Conservation (phyloP, 768 basidiomycete genomes). For the Mycena metata region DNA sequence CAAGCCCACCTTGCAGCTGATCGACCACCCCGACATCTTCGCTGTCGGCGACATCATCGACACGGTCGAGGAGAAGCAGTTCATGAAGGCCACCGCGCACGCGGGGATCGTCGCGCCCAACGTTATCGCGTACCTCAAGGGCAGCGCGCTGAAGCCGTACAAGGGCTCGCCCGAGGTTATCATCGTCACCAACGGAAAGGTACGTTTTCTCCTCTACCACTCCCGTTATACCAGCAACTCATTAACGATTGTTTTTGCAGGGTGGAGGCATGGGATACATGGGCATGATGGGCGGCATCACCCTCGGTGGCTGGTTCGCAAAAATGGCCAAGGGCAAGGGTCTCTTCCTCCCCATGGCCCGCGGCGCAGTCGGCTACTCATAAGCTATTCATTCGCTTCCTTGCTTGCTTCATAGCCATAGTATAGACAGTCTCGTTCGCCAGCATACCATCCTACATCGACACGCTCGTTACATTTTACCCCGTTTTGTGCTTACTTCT, state of each 20-base stretch:
- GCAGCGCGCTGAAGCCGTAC: conserved; percentile 55
- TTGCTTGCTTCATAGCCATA: no score
- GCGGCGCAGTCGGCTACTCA: conserved; percentile 29
- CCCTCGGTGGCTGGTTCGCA: conserved; percentile 59
- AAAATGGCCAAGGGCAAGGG: conserved; percentile 46
- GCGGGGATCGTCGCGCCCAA: conserved; percentile 61
- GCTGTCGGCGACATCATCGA: conserved; percentile 72
- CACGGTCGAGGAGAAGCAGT: conserved; percentile 66
- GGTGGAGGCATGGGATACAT: conserved; percentile 56
- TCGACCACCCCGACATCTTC: conserved; percentile 62
- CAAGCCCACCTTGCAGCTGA: conserved; percentile 65
- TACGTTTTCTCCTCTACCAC: conserved; percentile 40
- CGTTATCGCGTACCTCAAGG: conserved; percentile 51
- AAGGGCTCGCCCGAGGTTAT: conserved; percentile 68
- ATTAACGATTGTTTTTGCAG: conserved; percentile 41
- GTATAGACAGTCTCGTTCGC: no score
- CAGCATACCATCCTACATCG: no score
- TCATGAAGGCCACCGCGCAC: conserved; percentile 62
- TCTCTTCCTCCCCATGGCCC: conserved; percentile 38
- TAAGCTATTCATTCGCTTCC: no score
- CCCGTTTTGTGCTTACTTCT: no score
- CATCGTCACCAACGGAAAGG: conserved; percentile 65
- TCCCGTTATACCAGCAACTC: not conserved
- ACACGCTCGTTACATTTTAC: no score
- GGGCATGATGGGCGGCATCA: conserved; percentile 58